phyloP scores from a whole-genome alignment of 768 basidiomycete species.

The Termitomyces eurrhizus region DNA sequence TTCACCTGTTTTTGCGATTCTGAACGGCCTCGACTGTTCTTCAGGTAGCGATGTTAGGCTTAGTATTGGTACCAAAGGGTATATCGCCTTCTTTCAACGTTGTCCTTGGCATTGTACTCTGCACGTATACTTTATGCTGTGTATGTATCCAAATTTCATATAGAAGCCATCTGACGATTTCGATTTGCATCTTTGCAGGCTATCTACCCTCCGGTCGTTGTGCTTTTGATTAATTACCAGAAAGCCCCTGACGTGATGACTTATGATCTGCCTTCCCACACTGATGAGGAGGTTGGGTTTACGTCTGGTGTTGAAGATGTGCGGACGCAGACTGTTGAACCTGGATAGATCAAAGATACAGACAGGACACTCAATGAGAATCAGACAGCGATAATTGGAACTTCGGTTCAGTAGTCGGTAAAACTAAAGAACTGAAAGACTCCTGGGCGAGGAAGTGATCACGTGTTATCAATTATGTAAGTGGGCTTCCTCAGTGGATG shows the following conservation, averaged over 20 bases:
- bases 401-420: too few species aligned
- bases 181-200: background rate
- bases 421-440: too few species aligned
- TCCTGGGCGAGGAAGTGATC: too few species aligned
- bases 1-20: too few species aligned
- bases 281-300: background rate
- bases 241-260: background rate
- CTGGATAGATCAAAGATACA: too few species aligned
- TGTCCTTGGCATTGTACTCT: constrained; percentile 1
- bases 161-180: background rate
- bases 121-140: constrained; percentile 7
- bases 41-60: constrained; percentile 1
- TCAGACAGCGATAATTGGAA: too few species aligned
- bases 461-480: too few species aligned
- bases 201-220: constrained; percentile 5
- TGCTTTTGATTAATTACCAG: background rate
- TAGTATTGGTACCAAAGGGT: background rate
- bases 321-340: too few species aligned
- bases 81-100: background rate
- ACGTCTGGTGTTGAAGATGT: background rate
- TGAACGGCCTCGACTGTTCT: background rate
- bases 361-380: too few species aligned
- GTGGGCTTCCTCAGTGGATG: too few species aligned
- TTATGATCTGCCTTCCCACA: background rate
- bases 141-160: background rate